Base-by-base conservation (phyloP, 1,284 basidiomycete species). In the Boletus mariae region DNA sequence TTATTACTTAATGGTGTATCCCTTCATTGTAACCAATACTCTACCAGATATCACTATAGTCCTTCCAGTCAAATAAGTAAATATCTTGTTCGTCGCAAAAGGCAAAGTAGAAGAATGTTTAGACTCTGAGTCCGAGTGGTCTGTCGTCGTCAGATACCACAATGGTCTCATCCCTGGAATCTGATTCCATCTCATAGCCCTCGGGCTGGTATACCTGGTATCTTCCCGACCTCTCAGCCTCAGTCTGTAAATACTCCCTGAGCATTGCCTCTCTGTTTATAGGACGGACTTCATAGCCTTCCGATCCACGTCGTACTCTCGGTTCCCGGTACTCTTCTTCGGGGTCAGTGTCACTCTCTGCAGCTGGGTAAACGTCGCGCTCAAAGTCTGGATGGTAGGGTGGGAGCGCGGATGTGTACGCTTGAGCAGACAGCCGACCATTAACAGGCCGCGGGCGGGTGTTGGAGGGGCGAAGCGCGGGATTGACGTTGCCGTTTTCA, bases 351-450 rank as follows among this genome's bases (percentile, higher is more conserved):
- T 76, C 73, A 52, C 75, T 75, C 43, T 75, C 68, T 9, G 47
- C 10, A 41, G 71, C 49, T 69, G 61, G 58, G 70, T 67, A 34
- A 37, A 34, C 42, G 15, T 58, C 59, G 12, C 57, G 54, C 48
- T 62, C 67, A 57, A 86, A 88, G 62, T 90, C 84, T 7, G 85
- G 84, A 67, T 87, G 85, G 61, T 89, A 87, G 3, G 87, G 86
- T 25, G 86, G 85, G 1, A 86, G 73, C n/a, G 75, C 65, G 17
- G 82, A 77, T 17, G 66, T 61, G 26, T 71, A 69, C 9, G 71
- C 76, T 58, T 64, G 63, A 45, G 40, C 50, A 54, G 57, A 41
- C 50, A 58, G 56, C 41, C 48, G 59, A 47, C 49, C 57, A 54
- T 49, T 57, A 34, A 34, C 56, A 54, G 53, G 41, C 32, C 57